Percentiles rank a stretch among this genome's conserved stretches.
Conservation (phyloP, 345 rosid genomes). For the Moringa oleifera region DNA sequence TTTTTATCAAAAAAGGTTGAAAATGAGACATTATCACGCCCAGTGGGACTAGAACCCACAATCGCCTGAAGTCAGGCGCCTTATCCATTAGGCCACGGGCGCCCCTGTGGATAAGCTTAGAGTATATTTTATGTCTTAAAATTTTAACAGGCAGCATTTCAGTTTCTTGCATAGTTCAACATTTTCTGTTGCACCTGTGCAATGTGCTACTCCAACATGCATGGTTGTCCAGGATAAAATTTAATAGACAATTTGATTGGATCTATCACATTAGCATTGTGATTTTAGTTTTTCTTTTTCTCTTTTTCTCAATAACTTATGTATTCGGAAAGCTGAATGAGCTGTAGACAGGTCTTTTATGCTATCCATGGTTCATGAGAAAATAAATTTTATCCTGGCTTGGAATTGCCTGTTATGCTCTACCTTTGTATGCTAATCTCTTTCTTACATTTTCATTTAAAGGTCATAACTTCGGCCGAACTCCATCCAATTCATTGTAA, state of each 20-base stretch:
- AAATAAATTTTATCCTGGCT: neutral
- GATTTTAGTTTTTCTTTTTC: too few species aligned
- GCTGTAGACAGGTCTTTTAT: neutral
- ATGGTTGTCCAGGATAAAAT: neutral
- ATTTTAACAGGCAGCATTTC: neutral
- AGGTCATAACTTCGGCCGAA: constrained; percentile 68
- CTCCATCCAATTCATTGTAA: constrained; percentile 66
- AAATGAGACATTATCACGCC: too few species aligned
- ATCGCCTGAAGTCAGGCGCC: too few species aligned
- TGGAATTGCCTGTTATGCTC: neutral
- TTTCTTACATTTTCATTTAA: constrained; percentile 24
- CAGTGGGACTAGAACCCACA: too few species aligned
- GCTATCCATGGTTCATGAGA: neutral
- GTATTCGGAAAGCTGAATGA: neutral
- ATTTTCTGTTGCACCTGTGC: neutral
- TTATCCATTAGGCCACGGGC: too few species aligned
- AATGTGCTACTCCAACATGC: neutral
- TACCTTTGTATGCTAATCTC: neutral
- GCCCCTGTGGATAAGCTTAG: too few species aligned
- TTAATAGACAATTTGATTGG: neutral
- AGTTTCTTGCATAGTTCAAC: neutral
- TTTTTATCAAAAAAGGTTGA: too few species aligned
- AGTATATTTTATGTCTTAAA: too few species aligned
- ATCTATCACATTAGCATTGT: neutral
- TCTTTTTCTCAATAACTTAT: neutral